phyloP scores from a whole-genome alignment of 306 rosid genomes.

The Boehmeria nivea region DNA sequence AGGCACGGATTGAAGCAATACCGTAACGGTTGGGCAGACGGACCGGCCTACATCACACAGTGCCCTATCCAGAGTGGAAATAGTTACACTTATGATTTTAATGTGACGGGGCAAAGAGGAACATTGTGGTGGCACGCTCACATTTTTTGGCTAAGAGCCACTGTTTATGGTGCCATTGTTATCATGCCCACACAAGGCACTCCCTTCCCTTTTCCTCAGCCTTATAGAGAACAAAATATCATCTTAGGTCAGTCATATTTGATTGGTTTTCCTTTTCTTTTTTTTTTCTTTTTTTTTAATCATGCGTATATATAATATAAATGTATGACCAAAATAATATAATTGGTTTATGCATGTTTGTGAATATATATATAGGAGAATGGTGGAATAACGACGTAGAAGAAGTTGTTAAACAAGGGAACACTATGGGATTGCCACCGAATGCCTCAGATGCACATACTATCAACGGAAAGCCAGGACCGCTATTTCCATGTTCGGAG shows the following conservation, averaged over 20 bases:
- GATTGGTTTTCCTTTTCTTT: background rate
- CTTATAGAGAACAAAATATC: conserved; percentile 18
- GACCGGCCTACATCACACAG: conserved; percentile 36
- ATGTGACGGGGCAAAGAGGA: conserved; percentile 35
- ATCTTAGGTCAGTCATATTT: conserved; percentile 19
- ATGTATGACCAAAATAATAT: background rate
- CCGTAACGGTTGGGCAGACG: conserved; percentile 39
- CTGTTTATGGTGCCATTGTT: conserved; percentile 32
- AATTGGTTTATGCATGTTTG: background rate
- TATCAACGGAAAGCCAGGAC: conserved; percentile 33
- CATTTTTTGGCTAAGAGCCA: conserved; percentile 36
- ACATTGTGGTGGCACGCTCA: conserved; percentile 42
- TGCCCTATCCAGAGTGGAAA: conserved; percentile 32
- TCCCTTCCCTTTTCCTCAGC: conserved; percentile 28
- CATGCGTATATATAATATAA: background rate
- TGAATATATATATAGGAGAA: conserved; percentile 24
- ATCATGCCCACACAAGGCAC: conserved; percentile 23
- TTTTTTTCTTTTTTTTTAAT: too few species aligned
- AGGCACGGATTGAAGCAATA: conserved; percentile 40
- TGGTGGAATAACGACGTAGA: conserved; percentile 39
- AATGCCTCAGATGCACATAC: conserved; percentile 35
- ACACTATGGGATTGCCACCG: conserved; percentile 32
- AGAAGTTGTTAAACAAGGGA: conserved; percentile 30
- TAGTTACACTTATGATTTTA: conserved; percentile 20
- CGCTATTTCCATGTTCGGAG: conserved; percentile 29